Conservation (phyloP, 768 basidiomycete species). For the Boletus reticuloceps region DNA sequence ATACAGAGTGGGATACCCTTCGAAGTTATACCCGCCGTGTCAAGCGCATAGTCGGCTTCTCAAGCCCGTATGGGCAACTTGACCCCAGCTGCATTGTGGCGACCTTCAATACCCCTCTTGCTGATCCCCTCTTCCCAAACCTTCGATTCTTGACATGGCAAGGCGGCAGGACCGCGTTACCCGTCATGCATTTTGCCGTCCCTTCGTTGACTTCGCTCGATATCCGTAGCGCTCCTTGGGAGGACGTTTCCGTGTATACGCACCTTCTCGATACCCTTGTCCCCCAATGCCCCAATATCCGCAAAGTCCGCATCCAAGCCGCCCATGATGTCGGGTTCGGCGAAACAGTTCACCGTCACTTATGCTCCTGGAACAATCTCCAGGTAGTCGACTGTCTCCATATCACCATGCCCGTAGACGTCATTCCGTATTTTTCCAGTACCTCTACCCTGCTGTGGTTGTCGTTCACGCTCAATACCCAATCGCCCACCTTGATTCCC, state of each 20-base stretch:
- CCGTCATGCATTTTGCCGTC: neutral
- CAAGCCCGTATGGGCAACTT: neutral
- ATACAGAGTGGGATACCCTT: neutral
- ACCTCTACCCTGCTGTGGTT: neutral
- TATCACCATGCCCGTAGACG: neutral
- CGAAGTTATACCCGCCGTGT: slow-evolving; percentile 1
- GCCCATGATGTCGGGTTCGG: neutral
- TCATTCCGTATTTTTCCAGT: neutral
- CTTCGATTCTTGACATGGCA: slow-evolving; percentile 7
- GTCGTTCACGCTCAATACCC: neutral
- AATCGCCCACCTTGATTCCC: neutral
- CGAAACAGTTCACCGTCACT: neutral
- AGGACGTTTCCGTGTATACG: neutral
- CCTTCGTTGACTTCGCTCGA: neutral
- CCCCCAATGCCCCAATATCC: slow-evolving; percentile 3
- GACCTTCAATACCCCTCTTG: neutral
- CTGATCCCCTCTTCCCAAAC: neutral
- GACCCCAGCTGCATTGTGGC: neutral
- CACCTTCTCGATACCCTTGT: neutral
- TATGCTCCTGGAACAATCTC: neutral
- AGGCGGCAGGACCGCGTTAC: neutral
- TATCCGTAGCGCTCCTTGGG: neutral
- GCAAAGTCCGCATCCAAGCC: neutral
- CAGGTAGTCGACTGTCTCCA: neutral
- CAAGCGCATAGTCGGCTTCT: neutral